phyloP scores from a whole-genome alignment of 352 stramenopile species.

The Stramenopiles sp. region DNA sequence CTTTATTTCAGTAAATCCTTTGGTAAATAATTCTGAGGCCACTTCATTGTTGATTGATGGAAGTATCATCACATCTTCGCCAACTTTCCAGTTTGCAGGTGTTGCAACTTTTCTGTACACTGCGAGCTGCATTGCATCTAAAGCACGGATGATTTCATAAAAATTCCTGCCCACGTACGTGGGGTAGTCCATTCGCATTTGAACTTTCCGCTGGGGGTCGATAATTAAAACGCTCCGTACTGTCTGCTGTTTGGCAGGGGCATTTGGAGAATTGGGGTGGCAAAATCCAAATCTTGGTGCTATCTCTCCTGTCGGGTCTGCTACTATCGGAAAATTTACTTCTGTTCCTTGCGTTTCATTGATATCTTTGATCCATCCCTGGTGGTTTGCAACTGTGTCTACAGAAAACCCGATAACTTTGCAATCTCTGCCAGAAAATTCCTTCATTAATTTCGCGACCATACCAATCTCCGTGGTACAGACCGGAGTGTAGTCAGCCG shows the following conservation, averaged over 20 bases:
- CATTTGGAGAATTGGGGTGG: constrained; percentile 43
- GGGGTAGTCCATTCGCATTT: constrained; percentile 68
- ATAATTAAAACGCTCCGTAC: constrained; percentile 66
- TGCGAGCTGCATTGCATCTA: constrained; percentile 58
- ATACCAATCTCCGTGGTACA: constrained; percentile 75
- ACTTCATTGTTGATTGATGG: constrained; percentile 39
- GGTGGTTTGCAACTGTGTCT: constrained; percentile 31
- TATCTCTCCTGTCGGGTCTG: constrained; percentile 48
- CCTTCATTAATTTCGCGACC: constrained; percentile 49
- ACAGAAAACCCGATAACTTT: constrained; percentile 42
- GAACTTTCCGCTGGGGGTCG: constrained; percentile 61
- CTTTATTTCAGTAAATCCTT: constrained; percentile 55
- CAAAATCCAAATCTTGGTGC: constrained; percentile 58
- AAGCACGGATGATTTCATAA: constrained; percentile 62
- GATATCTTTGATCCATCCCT: constrained; percentile 56
- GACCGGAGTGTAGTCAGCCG: constrained; percentile 70
- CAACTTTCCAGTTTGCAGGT: constrained; percentile 56
- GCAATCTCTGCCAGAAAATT: constrained; percentile 46
- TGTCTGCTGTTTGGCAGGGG: constrained; percentile 50
- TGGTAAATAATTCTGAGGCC: constrained; percentile 40
- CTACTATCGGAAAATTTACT: constrained; percentile 70
- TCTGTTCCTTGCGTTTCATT: constrained; percentile 39
- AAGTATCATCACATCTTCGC: constrained; percentile 59
- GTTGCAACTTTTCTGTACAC: constrained; percentile 49
- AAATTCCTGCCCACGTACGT: constrained; percentile 72